Conservation (phyloP, 176 grass and related monocot species). For the Leersia perrieri region DNA sequence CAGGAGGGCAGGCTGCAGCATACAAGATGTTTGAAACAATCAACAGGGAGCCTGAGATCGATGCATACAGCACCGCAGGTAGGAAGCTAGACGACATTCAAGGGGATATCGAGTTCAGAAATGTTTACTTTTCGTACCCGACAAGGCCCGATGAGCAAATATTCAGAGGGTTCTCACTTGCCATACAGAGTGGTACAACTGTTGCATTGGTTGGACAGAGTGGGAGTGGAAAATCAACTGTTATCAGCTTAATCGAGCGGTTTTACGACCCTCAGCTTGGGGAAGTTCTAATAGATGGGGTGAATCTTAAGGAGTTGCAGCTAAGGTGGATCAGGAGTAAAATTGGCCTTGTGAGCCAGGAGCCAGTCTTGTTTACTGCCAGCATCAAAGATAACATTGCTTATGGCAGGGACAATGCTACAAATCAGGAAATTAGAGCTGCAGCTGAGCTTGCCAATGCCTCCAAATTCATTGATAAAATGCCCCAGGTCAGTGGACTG, state of each 20-base stretch:
- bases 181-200: conserved; percentile 52
- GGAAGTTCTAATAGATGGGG: conserved; percentile 71
- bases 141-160: conserved; percentile 71
- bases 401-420: conserved; percentile 66
- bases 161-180: conserved; percentile 67
- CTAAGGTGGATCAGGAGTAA: conserved; percentile 80
- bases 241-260: conserved; percentile 74
- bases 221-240: conserved; percentile 82
- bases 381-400: conserved; percentile 83
- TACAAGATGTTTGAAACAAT: conserved; percentile 93
- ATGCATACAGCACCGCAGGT: conserved; percentile 54
- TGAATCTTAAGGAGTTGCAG: conserved; percentile 64
- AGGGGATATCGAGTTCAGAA: conserved; percentile 67
- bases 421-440: conserved; percentile 59
- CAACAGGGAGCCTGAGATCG: conserved; percentile 70
- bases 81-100: conserved; percentile 70
- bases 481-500: conserved; percentile 57
- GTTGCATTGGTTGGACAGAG: conserved; percentile 83
- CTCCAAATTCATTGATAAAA: conserved; percentile 85
- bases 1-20: conserved; percentile 68
- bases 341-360: conserved; percentile 84
- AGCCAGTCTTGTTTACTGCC: conserved; percentile 65
- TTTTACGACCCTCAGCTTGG: conserved; percentile 83
- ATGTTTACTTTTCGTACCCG: conserved; percentile 77
- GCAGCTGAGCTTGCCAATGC: conserved; percentile 78